phyloP scores from a whole-genome alignment of 2,329 filamentous ascomycete genomes.

The Botrytis deweyae region DNA sequence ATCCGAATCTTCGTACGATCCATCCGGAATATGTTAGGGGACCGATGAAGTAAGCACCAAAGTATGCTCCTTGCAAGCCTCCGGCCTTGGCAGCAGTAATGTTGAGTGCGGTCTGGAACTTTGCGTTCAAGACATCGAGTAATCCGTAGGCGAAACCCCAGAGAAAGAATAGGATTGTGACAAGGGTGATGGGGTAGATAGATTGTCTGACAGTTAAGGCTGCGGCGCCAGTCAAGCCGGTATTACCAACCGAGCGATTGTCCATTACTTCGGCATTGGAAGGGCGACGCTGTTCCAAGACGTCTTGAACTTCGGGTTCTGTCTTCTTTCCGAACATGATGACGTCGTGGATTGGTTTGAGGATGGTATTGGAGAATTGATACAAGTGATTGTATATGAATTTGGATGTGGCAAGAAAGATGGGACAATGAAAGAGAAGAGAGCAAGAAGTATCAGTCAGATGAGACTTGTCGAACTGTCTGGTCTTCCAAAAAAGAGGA shows the following conservation, averaged over 20 bases:
- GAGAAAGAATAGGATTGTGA: conserved; percentile 20
- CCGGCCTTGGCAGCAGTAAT: conserved; percentile 58
- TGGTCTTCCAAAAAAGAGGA: background rate
- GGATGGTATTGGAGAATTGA: background rate
- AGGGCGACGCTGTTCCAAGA: background rate
- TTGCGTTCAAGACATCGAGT: conserved; percentile 71
- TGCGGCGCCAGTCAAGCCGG: conserved; percentile 5
- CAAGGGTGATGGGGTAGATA: conserved; percentile 21
- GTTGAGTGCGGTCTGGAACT: conserved; percentile 55
- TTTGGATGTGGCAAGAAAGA: background rate
- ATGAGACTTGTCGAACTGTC: background rate
- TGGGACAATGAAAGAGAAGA: background rate
- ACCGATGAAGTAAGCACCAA: conserved; percentile 68
- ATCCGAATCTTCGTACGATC: conserved; percentile 70
- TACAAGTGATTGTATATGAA: background rate
- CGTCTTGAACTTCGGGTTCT: background rate
- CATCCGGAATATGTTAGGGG: conserved; percentile 64
- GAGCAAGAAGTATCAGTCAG: background rate
- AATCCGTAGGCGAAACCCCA: conserved; percentile 67
- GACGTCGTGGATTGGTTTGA: background rate
- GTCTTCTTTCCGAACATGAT: conserved; percentile 17
- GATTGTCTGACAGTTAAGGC: conserved; percentile 17
- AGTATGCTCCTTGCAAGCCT: conserved; percentile 70
- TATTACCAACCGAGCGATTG: background rate
- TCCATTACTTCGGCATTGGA: conserved; percentile 4